Percentiles rank a stretch among this genome's conserved stretches.
Evolutionary conservation across 2,329 filamentous ascomycete species (phyloP).

Genomic region (Phialemoniopsis sp.): DNA sequence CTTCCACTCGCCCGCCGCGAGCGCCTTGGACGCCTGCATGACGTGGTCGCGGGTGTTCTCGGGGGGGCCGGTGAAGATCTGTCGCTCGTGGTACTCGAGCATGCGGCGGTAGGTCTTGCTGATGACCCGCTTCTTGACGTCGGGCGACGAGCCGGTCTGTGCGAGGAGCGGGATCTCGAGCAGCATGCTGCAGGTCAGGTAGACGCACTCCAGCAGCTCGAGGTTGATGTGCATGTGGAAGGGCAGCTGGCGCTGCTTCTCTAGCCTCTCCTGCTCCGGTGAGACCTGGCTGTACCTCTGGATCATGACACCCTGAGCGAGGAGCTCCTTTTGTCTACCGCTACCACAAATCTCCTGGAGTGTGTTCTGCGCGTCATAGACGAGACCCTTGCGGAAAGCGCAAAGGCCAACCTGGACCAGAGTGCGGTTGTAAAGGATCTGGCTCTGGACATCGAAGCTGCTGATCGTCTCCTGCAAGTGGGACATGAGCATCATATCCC

Average conservation of each 20-base stretch:
- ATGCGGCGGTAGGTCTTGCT: constrained; percentile 99
- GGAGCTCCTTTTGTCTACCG: constrained; percentile 93
- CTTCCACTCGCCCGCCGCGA: constrained; percentile 98
- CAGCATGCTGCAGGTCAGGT: constrained; percentile 98
- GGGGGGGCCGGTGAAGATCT: constrained; percentile 96
- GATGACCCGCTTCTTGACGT: constrained; percentile 95
- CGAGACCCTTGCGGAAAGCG: constrained; percentile 92
- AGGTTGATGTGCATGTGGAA: constrained; percentile 99
- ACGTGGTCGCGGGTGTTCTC: constrained; percentile 99
- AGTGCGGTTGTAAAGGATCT: constrained; percentile 98
- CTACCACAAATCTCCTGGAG: constrained; percentile 98
- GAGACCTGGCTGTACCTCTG: constrained; percentile 95
- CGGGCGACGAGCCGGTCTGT: constrained; percentile 92
- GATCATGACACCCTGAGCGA: constrained; percentile 97
- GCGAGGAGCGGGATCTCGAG: constrained; percentile 96
- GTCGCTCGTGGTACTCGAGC: constrained; percentile 98
- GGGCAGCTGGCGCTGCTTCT: constrained; percentile 94
- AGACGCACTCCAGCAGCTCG: constrained; percentile 95
- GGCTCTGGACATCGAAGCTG: constrained; percentile 94
- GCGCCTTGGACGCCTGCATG: constrained; percentile 97
- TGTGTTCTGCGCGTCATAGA: constrained; percentile 97
- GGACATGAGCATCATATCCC: constrained; percentile 99
- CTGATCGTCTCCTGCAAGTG: constrained; percentile 96
- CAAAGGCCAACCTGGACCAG: constrained; percentile 97
- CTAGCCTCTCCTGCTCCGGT: constrained; percentile 93